These are phyloP conservation scores for Buxus sempervirens DNA, from an alignment of 164 flowering plant genomes.

Conservation along the genomic window DNA sequence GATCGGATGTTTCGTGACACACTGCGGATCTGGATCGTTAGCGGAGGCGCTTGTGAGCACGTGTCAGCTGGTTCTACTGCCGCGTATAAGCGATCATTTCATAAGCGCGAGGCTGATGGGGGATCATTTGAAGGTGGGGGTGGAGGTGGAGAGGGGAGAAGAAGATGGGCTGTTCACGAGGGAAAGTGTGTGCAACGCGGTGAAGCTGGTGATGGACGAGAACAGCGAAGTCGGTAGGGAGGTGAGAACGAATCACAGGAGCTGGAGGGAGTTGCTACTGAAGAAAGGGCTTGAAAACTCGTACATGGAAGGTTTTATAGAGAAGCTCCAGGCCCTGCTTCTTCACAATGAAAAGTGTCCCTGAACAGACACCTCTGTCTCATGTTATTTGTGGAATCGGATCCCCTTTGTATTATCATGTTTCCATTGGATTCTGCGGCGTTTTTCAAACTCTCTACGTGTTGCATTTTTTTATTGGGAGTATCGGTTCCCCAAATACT, in stretches of 20 bases:
- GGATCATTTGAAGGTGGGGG: conserved; percentile 7
- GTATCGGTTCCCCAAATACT: no score
- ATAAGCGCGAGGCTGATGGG: conserved; percentile 21
- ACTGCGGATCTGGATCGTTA: conserved; percentile 29
- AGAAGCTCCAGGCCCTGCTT: conserved; percentile 8
- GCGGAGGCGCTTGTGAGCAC: conserved; percentile 22
- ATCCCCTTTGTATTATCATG: no score
- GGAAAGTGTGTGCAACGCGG: conserved; percentile 16
- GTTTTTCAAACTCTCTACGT: no score
- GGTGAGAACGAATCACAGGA: conserved; percentile 23
- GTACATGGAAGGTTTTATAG: conserved; percentile 18
- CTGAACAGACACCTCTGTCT: no score
- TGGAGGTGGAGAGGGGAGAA: conserved; percentile 22
- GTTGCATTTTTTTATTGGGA: no score
- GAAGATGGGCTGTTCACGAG: conserved; percentile 21
- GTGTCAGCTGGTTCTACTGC: conserved; percentile 27
- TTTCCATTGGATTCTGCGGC: no score
- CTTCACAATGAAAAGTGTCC: no score
- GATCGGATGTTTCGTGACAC: conserved; percentile 25
- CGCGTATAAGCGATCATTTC: conserved; percentile 20
- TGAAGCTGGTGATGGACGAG: conserved; percentile 1
- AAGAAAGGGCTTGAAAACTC: conserved; percentile 9
- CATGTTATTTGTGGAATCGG: no score
- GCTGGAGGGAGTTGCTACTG: conserved; percentile 16
- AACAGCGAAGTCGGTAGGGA: conserved; percentile 12